phyloP scores from a whole-genome alignment of 179 eudicot genomes.

The Actinidia polygama region DNA sequence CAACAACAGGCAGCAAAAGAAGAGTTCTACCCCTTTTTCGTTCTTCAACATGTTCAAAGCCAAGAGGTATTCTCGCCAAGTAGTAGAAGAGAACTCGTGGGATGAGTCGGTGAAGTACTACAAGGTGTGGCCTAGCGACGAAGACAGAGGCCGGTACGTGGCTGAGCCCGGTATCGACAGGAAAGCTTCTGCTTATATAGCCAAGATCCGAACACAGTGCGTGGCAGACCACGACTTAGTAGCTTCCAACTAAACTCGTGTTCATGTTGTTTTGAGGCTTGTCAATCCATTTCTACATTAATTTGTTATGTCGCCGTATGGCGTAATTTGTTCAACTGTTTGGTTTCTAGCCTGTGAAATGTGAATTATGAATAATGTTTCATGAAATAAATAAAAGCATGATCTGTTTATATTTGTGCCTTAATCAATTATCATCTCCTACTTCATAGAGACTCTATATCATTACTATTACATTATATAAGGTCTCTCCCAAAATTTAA shows the following conservation, averaged over 20 bases:
- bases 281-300: neutral
- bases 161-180: slow-evolving; percentile 35
- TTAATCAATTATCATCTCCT: neutral
- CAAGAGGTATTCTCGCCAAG: slow-evolving; percentile 13
- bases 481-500: too few species aligned
- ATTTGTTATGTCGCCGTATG: neutral
- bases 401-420: neutral
- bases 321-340: neutral
- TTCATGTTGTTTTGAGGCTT: too few species aligned
- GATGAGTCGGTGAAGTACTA: slow-evolving; percentile 34
- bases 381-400: neutral
- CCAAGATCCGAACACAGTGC: neutral
- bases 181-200: slow-evolving; percentile 39
- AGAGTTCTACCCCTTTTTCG: slow-evolving; percentile 17
- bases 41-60: slow-evolving; percentile 32
- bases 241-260: neutral
- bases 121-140: slow-evolving; percentile 50
- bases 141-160: slow-evolving; percentile 37
- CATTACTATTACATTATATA: too few species aligned
- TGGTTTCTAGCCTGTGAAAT: neutral
- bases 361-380: neutral
- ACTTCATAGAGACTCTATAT: neutral
- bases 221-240: neutral
- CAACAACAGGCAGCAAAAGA: slow-evolving; percentile 28
- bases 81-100: slow-evolving; percentile 14